A percentile compares a stretch with the other conserved stretches of the same genome.
phyloP scores from a whole-genome alignment of 495 filamentous ascomycete species.

The Penicillium turbatum region DNA sequence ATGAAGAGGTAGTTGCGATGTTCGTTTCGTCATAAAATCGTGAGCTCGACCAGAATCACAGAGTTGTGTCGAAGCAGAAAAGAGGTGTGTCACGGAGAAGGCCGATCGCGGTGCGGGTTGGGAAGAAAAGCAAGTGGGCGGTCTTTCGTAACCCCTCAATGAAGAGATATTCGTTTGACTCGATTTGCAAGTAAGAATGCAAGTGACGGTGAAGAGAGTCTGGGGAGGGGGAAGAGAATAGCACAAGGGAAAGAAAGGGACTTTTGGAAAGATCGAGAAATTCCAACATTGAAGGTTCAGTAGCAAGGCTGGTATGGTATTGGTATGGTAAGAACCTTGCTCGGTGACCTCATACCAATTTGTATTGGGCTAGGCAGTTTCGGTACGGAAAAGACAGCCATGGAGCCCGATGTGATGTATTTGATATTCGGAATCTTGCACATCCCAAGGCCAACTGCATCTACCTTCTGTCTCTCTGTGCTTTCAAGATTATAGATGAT shows the following conservation, averaged over 20 bases:
- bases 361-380: conserved; percentile 5
- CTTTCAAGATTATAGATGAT: background rate
- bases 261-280: conserved; percentile 11
- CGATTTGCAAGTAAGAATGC: background rate
- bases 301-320: conserved; percentile 13
- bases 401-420: background rate
- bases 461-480: background rate
- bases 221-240: conserved; percentile 9
- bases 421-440: background rate
- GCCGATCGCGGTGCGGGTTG: background rate
- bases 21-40: conserved; percentile 33
- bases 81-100: background rate
- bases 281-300: too few species aligned
- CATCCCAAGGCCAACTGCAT: conserved; percentile 13
- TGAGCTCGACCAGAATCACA: conserved; percentile 6
- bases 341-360: background rate
- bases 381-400: conserved; percentile 1
- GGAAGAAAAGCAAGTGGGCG: background rate
- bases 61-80: background rate
- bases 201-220: conserved; percentile 18
- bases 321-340: conserved; percentile 14
- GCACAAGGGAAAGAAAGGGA: conserved; percentile 8
- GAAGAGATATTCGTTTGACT: background rate
- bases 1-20: background rate
- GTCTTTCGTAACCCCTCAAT: conserved; percentile 6